These are phyloP conservation scores for Alternaria hordeiaustralica DNA, from an alignment of 2,329 filamentous ascomycete genomes.

Conservation along the genomic window DNA sequence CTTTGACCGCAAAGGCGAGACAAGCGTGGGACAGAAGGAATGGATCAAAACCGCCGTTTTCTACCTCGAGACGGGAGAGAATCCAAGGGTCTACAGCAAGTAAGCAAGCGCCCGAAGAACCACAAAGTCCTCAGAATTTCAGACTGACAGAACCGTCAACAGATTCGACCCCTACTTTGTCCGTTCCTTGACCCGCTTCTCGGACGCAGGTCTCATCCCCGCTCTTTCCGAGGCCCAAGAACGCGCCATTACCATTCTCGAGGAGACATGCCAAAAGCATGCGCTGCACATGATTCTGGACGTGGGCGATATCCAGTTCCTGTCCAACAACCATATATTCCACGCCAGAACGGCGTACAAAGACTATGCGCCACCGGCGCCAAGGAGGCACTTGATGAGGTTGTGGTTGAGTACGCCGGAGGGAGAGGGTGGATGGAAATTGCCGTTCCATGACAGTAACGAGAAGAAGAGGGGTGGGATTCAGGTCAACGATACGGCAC, in stretches of 20 bases:
- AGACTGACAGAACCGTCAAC: constrained; percentile 11
- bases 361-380: constrained; percentile 71
- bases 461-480: constrained; percentile 90
- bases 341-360: constrained; percentile 84
- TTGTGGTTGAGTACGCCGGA: constrained; percentile 86
- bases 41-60: constrained; percentile 76
- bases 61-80: constrained; percentile 74
- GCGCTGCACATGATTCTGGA: constrained; percentile 86
- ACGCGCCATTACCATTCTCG: constrained; percentile 72
- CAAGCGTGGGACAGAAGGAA: constrained; percentile 73
- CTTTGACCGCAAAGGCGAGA: constrained; percentile 89
- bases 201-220: constrained; percentile 74
- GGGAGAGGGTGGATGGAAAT: constrained; percentile 80
- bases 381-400: constrained; percentile 78
- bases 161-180: constrained; percentile 89
- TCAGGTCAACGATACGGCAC: constrained; percentile 81
- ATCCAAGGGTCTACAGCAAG: constrained; percentile 77
- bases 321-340: constrained; percentile 79
- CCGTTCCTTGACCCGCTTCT: constrained; percentile 76
- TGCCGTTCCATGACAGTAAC: constrained; percentile 80
- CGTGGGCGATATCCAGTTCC: constrained; percentile 86
- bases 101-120: constrained; percentile 33
- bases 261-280: constrained; percentile 75
- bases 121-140: background rate
- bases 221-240: constrained; percentile 72